These are phyloP conservation scores for Solanum lycopersicoides DNA, from an alignment of 257 asterid genomes.

Conservation along the genomic window DNA sequence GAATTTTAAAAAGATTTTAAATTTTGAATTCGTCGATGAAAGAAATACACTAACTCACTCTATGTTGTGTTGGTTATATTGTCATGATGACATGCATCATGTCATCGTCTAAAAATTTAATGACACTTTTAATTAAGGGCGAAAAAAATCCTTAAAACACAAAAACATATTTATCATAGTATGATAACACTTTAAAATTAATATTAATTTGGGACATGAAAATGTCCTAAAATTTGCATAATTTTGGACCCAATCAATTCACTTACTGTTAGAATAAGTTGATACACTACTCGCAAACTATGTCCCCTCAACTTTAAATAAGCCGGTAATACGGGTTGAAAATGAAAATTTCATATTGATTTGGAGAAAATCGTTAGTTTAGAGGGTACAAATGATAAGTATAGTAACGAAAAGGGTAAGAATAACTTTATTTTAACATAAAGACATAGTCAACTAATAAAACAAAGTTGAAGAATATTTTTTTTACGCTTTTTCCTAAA, in stretches of 20 bases:
- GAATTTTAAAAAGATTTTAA: not conserved
- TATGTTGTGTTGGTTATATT: not conserved
- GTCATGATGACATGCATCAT: not conserved
- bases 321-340: too few species aligned
- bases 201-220: not conserved
- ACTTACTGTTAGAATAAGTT: not conserved
- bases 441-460: too few species aligned
- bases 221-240: not conserved
- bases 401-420: too few species aligned
- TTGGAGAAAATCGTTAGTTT: too few species aligned
- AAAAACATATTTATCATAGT: not conserved
- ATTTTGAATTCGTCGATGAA: accelerated
- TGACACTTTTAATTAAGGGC: not conserved
- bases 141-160: not conserved
- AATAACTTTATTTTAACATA: too few species aligned
- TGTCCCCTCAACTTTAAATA: too few species aligned
- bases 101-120: not conserved
- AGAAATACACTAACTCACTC: not conserved
- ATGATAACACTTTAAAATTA: not conserved
- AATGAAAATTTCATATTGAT: too few species aligned
- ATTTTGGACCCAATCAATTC: not conserved
- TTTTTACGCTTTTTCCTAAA: not conserved
- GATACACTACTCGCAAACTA: not conserved
- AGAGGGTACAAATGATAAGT: too few species aligned
- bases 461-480: too few species aligned